Base-by-base conservation (phyloP, 805 yeast species). In the Peterozyma toletana region DNA sequence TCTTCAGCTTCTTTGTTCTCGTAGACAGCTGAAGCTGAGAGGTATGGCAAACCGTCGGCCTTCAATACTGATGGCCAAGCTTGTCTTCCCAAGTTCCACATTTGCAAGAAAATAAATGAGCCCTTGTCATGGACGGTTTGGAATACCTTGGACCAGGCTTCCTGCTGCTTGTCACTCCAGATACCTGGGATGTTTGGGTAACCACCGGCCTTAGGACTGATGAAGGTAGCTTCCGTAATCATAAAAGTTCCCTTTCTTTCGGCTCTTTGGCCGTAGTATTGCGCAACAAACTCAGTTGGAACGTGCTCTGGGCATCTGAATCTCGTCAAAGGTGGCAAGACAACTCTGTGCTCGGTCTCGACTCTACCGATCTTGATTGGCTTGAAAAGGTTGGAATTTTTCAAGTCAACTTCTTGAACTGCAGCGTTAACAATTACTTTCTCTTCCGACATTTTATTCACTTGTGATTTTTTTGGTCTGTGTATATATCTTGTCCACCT, bases 231-330 rank as follows among this genome's bases (percentile, higher is more conserved):
- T 33, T 42, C 45, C 4, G 40, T 62, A 49, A 75, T 67, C 15
- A 77, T 48, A 46, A 79, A 56, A 9, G 80, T 63, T 14, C 83
- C 83, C 9, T 71, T 68, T 41, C 55, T 56, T 36, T 58, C 48
- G 1, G 82, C 63, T 50, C 82, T 65, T 53, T 75, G 77, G 33
- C 53, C 59, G 53, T 79, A 79, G 55, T 77, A 77, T 45, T 68
- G 62, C 13, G 55, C 52, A 39, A 65, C 60, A 48, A 69, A 61
- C 18, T 68, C 71, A 5, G 62, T 55, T 15, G 76, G 75, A 29
- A 60, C 58, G 34, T 31, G 14, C 9, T 14, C 34, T 5, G 34
- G 34, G 31, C 59, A 54, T 38, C 52, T 42, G 9, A 14, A 14
- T 39, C 53, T 44, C 6, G 52, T 49, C 9, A 42, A 41, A 38